These are phyloP conservation scores for Umbelopsis isabellina DNA, from an alignment of 192 early-diverging fungal species.

Conservation along the genomic window DNA sequence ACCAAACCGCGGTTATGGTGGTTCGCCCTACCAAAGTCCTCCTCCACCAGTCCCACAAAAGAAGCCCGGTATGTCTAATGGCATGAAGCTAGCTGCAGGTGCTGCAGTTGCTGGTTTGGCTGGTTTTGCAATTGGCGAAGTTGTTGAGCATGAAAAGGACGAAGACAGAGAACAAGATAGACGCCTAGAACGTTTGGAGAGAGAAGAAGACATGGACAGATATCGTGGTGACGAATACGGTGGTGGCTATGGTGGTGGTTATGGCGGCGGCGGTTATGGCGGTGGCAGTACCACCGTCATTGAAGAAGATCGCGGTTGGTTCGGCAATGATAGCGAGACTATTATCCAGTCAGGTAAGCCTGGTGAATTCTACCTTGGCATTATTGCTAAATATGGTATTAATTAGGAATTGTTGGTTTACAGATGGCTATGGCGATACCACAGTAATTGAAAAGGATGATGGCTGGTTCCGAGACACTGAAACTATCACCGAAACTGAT, in stretches of 20 bases:
- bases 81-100: constrained; percentile 34
- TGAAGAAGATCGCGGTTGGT: constrained; percentile 35
- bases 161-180: constrained; percentile 26
- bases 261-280: constrained; percentile 26
- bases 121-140: constrained; percentile 37
- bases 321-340: constrained; percentile 32
- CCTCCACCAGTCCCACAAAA: constrained; percentile 26
- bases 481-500: constrained; percentile 36
- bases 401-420: neutral
- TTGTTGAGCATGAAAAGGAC: constrained; percentile 37
- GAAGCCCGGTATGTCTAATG: constrained; percentile 29
- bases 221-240: neutral
- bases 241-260: constrained; percentile 19
- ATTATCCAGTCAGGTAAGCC: constrained; percentile 28
- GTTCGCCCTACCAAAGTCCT: constrained; percentile 22
- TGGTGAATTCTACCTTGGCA: neutral
- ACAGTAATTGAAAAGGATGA: constrained; percentile 30
- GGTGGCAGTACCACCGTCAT: constrained; percentile 34
- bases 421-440: constrained; percentile 38
- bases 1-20: constrained; percentile 16
- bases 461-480: constrained; percentile 36
- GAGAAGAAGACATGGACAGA: constrained; percentile 4
- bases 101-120: constrained; percentile 32
- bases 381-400: neutral
- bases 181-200: constrained; percentile 33